phyloP scores from a whole-genome alignment of 225 moss, liverwort and hornwort species.

The Polytrichum formosum region DNA sequence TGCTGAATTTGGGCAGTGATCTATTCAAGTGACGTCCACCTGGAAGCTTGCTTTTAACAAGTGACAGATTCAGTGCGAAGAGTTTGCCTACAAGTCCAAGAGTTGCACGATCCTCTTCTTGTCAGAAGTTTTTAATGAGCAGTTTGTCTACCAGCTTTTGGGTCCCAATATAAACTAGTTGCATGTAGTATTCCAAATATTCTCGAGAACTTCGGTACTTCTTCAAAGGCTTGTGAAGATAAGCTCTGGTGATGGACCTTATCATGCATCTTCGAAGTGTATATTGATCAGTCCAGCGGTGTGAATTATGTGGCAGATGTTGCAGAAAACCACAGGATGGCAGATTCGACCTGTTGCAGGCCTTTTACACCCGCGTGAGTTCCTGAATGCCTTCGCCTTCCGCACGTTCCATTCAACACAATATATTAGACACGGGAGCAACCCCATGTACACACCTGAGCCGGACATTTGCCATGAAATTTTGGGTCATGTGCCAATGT shows the following conservation, averaged over 20 bases:
- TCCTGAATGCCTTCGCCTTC: slow-evolving; percentile 61
- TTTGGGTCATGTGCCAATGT: slow-evolving; percentile 61
- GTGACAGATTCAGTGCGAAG: too few species aligned
- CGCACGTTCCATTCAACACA: slow-evolving; percentile 65
- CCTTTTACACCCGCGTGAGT: slow-evolving; percentile 57
- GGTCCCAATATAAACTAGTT: too few species aligned
- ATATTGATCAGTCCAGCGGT: background rate
- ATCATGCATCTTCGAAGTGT: background rate
- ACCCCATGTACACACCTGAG: slow-evolving; percentile 63
- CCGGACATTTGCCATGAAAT: slow-evolving; percentile 67
- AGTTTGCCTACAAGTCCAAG: too few species aligned
- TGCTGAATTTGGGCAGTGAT: too few species aligned
- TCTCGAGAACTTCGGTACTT: too few species aligned
- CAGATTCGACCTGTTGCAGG: slow-evolving; percentile 54
- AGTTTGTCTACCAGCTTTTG: too few species aligned
- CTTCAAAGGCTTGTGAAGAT: too few species aligned
- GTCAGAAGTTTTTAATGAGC: too few species aligned
- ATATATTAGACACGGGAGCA: slow-evolving; percentile 59
- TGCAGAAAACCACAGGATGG: slow-evolving; percentile 54
- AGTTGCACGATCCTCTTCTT: too few species aligned
- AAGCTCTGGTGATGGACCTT: background rate
- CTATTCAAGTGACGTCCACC: too few species aligned
- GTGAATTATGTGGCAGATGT: slow-evolving; percentile 24
- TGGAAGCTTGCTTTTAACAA: too few species aligned
- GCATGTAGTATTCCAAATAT: too few species aligned